phyloP scores from a whole-genome alignment of 2,329 filamentous ascomycete species.

The Penicillium sp. region DNA sequence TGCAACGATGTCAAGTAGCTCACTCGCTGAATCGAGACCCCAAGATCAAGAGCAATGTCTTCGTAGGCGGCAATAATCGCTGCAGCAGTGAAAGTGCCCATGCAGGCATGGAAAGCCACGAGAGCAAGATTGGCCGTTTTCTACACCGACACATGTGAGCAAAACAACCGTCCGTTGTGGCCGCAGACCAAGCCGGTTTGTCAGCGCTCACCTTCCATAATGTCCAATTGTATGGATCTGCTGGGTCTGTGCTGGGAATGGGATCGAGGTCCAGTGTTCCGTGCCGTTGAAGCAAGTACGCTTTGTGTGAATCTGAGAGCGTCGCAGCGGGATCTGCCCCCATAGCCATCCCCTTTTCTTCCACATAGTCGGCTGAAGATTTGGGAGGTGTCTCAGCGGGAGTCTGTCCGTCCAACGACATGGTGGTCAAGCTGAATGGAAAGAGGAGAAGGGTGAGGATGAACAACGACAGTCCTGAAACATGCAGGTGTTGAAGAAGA shows the following conservation, averaged over 20 bases:
- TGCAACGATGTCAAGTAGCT: constrained; percentile 53
- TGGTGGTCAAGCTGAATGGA: not conserved
- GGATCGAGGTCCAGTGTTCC: constrained; percentile 51
- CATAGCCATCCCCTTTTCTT: constrained; percentile 12
- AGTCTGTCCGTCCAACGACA: constrained; percentile 1
- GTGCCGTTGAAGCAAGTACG: constrained; percentile 49
- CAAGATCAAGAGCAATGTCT: constrained; percentile 48
- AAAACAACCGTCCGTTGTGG: not conserved
- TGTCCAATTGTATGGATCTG: constrained; percentile 53
- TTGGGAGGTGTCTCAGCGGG: constrained; percentile 2
- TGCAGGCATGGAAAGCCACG: constrained; percentile 53
- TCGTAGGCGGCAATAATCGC: constrained; percentile 51
- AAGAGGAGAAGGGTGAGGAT: too few species aligned
- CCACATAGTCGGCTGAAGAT: constrained; percentile 9
- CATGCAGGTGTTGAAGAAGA: too few species aligned
- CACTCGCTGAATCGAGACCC: constrained; percentile 43
- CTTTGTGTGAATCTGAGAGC: constrained; percentile 23
- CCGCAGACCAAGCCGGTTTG: not conserved
- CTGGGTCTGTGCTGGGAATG: constrained; percentile 43
- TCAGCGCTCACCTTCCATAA: constrained; percentile 40
- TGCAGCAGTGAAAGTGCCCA: constrained; percentile 52
- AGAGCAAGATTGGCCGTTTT: constrained; percentile 49
- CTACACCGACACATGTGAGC: constrained; percentile 21
- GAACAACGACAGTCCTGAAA: too few species aligned
- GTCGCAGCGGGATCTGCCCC: constrained; percentile 5